Base-by-base conservation (phyloP, 768 basidiomycete species). In the Tephrocybe rancida region DNA sequence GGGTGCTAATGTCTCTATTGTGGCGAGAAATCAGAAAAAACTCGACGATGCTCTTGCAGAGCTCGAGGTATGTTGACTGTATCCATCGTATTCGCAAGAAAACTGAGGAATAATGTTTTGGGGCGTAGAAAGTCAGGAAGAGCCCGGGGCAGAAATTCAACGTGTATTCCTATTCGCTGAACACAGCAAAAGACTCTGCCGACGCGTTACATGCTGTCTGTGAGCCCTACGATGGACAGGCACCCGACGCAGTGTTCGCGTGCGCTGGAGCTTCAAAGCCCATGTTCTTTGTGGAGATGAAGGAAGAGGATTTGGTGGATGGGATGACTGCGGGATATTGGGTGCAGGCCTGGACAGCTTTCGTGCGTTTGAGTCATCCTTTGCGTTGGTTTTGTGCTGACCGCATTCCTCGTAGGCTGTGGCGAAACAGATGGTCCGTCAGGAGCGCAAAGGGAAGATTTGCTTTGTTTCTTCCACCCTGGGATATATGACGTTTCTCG, bases 1-100 rank as follows among this genome's bases (percentile, higher is more conserved):
- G 54, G 94, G 95, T 0, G 92, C 93, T 0, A 79, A 92, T 57
- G 86, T 95, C 3, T 91, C 90, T 6, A 92, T 95, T 54, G 87
- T 95, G 9, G 93, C 92, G 6, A 78, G 92, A 11, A 84, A 87
- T 47, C 77, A 87, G 61, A 74, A 73, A 41, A 84, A 81, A 54
- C 70, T 95, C 10, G 77, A 83, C 48, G 72, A 69, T 14, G 89
- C 92, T 0, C 62, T 90, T 21, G 71, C 68, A 27, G 71, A 79
- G 39, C 67, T 95, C 24, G 85, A 94, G 78, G 92, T 89, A 49
- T 29, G 81, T 64, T n/a, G 73, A 59, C 80, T 80, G 29, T 30
- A 77, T 49, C 26, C 32, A 11, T 11, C 18, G 38, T 41, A n/a
- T n/a, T n/a, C 5, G 10, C 13, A 11, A 32, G 19, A 44, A 25